phyloP scores from a whole-genome alignment of 139 green algal genomes.

The Closterium sp. region DNA sequence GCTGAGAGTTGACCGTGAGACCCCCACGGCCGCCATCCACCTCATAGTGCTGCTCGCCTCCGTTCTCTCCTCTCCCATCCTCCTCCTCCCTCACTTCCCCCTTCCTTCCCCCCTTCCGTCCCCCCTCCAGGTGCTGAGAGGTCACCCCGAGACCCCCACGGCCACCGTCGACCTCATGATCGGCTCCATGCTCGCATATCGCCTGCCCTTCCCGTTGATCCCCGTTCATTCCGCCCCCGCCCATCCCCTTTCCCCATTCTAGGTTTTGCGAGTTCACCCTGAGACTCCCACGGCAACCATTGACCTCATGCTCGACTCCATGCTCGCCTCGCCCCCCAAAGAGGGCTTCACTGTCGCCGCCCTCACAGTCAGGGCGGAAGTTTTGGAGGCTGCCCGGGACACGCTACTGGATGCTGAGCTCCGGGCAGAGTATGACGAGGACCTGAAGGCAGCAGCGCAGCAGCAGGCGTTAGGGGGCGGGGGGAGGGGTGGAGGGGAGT shows the following conservation, averaged over 20 bases:
- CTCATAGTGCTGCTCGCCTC: not conserved
- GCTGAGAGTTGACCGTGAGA: not conserved
- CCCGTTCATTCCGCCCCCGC: no score
- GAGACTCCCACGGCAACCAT: not conserved
- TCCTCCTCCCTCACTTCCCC: no score
- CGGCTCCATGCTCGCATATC: not conserved
- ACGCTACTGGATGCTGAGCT: constrained; percentile 14
- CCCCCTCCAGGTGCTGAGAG: not conserved
- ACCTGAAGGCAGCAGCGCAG: constrained; percentile 2
- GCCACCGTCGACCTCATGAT: not conserved
- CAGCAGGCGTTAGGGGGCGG: not conserved
- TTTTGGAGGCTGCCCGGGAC: constrained; percentile 31
- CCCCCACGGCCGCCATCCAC: not conserved
- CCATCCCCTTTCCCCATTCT: not conserved
- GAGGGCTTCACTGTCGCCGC: constrained; percentile 35
- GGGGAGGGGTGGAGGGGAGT: constrained; percentile 1
- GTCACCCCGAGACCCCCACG: not conserved
- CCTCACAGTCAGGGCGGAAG: constrained; percentile 23
- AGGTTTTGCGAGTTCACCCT: not conserved
- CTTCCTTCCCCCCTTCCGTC: no score
- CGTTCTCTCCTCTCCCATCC: not conserved
- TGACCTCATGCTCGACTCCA: not conserved
- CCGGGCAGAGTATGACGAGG: constrained; percentile 43
- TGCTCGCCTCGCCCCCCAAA: not conserved
- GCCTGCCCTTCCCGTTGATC: not conserved